Base-by-base conservation (phyloP, 73 alveolate genomes). In the Blepharisma stoltei region DNA sequence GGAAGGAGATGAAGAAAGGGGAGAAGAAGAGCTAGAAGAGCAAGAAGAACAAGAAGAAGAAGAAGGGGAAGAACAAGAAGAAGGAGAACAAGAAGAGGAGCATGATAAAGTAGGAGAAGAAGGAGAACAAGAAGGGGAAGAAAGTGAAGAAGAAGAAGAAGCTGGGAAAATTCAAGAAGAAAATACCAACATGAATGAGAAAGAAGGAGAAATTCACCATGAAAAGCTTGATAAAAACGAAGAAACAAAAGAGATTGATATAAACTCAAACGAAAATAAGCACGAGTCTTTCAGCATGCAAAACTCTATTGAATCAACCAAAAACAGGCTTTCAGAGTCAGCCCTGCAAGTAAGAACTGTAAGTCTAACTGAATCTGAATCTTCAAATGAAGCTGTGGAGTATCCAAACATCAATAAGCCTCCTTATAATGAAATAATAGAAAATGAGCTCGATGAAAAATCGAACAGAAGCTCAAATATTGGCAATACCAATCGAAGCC, bases 141-240 rank as follows among this genome's bases (percentile, higher is more conserved):
- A 54, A 54, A 6, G 25, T 4, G 68, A 54, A 4, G 68, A 54
- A 53, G 27, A 53, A 54, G 68, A 6, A 54, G 68, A 86, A n/a
- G 88, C 81, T 76, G 66, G 54, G 7, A 83, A 66, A 21, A 32
- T 32, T 1, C 41, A 32, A 32, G 41, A 32, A 32, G 41, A 32
- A 32, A 50, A 73, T 37, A 8, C 48, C 55, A 47, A 67, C 41
- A 11, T 50, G 18, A 77, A 71, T 53, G 32, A 81, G 55, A n/a
- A 71, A 38, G 14, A 27, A 21, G 48, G 54, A 18, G 70, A 52
- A n/a, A 81, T 68, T 23, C 55, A 71, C 49, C 81, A 86, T 25
- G 77, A 80, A 18, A 47, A 78, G 0, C 92, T 86, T 41, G 81
- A 83, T 65, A 81, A 89, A 7, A 54, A 85, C 70, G 54, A 77